Evolutionary conservation across 1,139 yeast species (phyloP), one percentile per base, ranked within the genome.

Genomic region (Diutina ranongensis): DNA sequence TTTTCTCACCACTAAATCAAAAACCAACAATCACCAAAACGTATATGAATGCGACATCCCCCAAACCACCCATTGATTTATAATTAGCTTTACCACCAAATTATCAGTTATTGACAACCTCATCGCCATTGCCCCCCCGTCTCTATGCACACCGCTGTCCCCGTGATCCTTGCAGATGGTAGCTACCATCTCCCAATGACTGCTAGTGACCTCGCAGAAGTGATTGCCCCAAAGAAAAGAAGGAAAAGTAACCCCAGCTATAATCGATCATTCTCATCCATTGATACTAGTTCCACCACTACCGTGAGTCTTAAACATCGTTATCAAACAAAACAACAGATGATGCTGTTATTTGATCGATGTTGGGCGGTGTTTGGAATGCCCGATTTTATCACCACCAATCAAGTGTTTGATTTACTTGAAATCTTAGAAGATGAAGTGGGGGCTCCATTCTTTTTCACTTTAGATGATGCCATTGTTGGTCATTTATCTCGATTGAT

Each of bases 311-410:
- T 35, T 20, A 27, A 28, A 20, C 13, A 21, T 4, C 22, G 22
- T 4, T 35, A 35, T 28, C 40, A 21, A 35, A 20, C 33, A n/a
- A 32, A 22, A 5, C 31, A 25, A 9, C 32, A 21, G 15, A 38
- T 38, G 42, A 15, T 15, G 16, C 42, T 38, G 42, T 38, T 38
- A 12, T 38, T 38, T 18, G 42, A 38, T 13, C 18, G 32, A n/a
- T 38, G 42, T 25, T 38, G 42, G 42, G 18, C 16, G n/a, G 20
- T n/a, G 15, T 7, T 38, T 5, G 42, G 42, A 4, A 27, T 38
- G 42, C 42, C 42, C 12, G 42, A 38, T 25, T 38, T 38, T 16
- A 25, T 38, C 33, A 38, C 42, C 25, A 20, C 16, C 21, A 21
- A 25, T 13, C 42, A 38, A 16, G 28, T 38, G 32, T 16, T 25